Evolutionary conservation across 805 yeast species (phyloP).

Genomic region (Wickerhamomyces strasburgensis): DNA sequence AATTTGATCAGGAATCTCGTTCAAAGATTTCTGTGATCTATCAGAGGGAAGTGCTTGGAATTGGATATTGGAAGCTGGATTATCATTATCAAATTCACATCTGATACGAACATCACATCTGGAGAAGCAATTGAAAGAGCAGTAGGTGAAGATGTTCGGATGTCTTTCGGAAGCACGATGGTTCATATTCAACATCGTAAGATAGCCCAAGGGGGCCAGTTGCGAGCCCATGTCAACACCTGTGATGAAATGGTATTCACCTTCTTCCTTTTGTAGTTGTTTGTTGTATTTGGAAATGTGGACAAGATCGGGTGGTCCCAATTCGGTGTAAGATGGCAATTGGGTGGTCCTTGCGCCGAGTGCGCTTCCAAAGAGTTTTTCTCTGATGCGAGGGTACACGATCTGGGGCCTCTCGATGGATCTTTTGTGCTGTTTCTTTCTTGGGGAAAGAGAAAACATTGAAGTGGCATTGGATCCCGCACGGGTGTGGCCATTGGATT

Average conservation of each 20-base stretch:
- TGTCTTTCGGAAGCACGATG: constrained; percentile 19
- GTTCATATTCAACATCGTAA: constrained; percentile 33
- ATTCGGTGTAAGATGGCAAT: constrained; percentile 37
- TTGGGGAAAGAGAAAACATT: constrained; percentile 11
- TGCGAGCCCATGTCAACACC: constrained; percentile 44
- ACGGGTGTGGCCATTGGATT: constrained; percentile 12
- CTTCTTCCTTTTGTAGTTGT: constrained; percentile 36
- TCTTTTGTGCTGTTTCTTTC: constrained; percentile 14
- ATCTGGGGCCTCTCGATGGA: constrained; percentile 14
- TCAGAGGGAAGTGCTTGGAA: constrained; percentile 31
- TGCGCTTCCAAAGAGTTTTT: constrained; percentile 47
- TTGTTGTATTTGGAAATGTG: constrained; percentile 36
- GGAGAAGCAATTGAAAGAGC: constrained; percentile 66
- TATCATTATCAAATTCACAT: constrained; percentile 47
- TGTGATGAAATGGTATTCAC: constrained; percentile 43
- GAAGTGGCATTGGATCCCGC: constrained; percentile 6
- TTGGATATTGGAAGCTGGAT: constrained; percentile 27
- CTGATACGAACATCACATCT: constrained; percentile 70
- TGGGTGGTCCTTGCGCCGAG: constrained; percentile 43
- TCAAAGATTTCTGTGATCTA: constrained; percentile 27
- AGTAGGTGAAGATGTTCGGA: constrained; percentile 41
- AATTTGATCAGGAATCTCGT: constrained; percentile 30
- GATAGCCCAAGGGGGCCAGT: constrained; percentile 42
- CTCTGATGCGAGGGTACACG: constrained; percentile 35
- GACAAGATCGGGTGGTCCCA: constrained; percentile 75